Percentiles rank a stretch among this genome's conserved stretches.
Conservation (phyloP, 768 basidiomycete species). For the Phanerochaete sordida region DNA sequence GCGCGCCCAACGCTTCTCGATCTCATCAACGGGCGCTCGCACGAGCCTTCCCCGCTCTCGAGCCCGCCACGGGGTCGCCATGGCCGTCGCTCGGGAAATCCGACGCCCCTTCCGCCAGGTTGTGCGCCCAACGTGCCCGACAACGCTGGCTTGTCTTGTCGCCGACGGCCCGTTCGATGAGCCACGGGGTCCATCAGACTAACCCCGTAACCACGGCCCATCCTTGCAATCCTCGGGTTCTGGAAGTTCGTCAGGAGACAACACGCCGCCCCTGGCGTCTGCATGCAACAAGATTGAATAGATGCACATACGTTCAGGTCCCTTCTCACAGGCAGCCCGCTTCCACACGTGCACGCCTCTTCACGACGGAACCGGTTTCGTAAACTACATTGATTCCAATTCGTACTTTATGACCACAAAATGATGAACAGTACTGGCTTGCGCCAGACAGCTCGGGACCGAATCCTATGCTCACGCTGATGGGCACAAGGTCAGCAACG, state of each 20-base stretch:
- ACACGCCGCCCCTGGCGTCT: background rate
- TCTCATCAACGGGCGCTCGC: background rate
- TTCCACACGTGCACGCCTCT: background rate
- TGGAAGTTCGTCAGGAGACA: background rate
- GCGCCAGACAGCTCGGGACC: background rate
- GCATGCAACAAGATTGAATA: background rate
- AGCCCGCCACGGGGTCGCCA: background rate
- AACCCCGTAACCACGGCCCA: background rate
- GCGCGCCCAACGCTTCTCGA: background rate
- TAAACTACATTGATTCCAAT: slow-evolving; percentile 5
- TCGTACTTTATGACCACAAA: slow-evolving; percentile 2
- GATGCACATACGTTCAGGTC: background rate
- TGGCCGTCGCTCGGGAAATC: background rate
- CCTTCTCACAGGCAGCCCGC: background rate
- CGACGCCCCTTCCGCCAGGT: background rate
- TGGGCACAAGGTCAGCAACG: background rate
- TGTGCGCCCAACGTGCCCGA: background rate
- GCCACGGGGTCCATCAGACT: background rate
- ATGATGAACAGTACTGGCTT: slow-evolving; percentile 4
- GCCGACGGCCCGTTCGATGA: background rate
- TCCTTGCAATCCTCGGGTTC: background rate
- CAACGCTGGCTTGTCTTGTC: background rate
- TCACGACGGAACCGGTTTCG: background rate
- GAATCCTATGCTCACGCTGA: slow-evolving; percentile 1
- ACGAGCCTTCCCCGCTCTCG: background rate